These are phyloP conservation scores for Colletotrichum godetiae DNA, from an alignment of 2,329 filamentous ascomycete species.

Conservation along the genomic window DNA sequence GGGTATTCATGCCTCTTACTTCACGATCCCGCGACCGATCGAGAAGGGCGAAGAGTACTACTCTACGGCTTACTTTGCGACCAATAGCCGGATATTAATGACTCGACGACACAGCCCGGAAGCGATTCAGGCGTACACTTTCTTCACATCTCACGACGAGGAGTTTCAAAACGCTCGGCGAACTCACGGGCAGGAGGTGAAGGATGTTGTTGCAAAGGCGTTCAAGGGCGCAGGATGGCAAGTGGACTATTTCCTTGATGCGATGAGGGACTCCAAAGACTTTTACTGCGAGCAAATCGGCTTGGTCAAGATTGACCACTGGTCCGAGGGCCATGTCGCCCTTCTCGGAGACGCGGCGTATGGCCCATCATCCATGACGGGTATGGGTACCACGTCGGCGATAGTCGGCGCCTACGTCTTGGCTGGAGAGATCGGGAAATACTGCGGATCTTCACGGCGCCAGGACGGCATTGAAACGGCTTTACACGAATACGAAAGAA, in stretches of 20 bases:
- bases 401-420: conserved; percentile 65
- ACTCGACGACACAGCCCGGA: conserved; percentile 52
- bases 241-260: conserved; percentile 52
- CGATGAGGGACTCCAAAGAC: conserved; percentile 52
- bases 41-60: conserved; percentile 47
- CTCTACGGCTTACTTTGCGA: conserved; percentile 49
- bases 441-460: conserved; percentile 39
- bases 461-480: conserved; percentile 38
- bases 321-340: conserved; percentile 57
- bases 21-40: conserved; percentile 39
- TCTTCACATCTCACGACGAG: conserved; percentile 41
- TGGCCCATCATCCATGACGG: conserved; percentile 58
- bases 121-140: conserved; percentile 52
- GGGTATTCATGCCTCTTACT: conserved; percentile 42
- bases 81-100: conserved; percentile 50
- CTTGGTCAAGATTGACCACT: conserved; percentile 56
- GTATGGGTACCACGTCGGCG: conserved; percentile 61
- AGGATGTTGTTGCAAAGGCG: conserved; percentile 49
- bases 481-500: conserved; percentile 54
- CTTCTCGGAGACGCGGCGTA: conserved; percentile 67
- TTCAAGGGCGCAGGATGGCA: conserved; percentile 60
- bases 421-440: conserved; percentile 60
- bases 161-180: conserved; percentile 42
- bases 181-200: conserved; percentile 50
- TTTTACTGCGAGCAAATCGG: conserved; percentile 59